Evolutionary conservation across 106 monocot genomes (phyloP), one percentile per base, ranked within the genome.

Genomic region (Alisma plantagoaquatica): DNA sequence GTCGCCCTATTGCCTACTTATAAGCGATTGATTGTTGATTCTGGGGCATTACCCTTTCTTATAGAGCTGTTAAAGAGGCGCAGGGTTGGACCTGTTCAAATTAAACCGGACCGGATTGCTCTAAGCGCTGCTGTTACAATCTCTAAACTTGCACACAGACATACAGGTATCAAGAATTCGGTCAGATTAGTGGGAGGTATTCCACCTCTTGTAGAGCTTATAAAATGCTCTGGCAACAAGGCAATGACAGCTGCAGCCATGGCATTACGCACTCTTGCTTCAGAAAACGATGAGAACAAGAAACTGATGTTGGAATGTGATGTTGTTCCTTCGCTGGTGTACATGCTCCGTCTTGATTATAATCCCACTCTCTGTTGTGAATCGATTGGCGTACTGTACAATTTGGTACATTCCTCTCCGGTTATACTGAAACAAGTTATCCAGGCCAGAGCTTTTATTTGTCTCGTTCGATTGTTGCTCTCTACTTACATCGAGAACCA

Each of bases 221-320:
- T 98, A 26, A 85, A 98, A 54, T 82, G 69, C 29, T 52, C 61
- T 11, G 90, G 90, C 74, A 60, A 74, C 18, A 98, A 98, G 76
- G 98, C 90, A 16, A 89, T 90, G 43, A 85, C 82, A 69, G 85
- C 98, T 49, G 98, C 82, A 69, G 90, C 98, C 33, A 85, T 89
- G 38, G 90, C 98, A 48, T 73, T 98, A 50, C 64, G 98, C 33
- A 98, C 98, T 18, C 55, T 98, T 23, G 98, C 98, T 70, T 98
- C 90, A 56, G 90, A 98, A 77, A 98, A 98, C 57, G 98, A 98
- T 65, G 90, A 90, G 60, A 98, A 98, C 61, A 98, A 98, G 73
- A 85, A 72, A 65, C 73, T 89, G 96, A 96, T 96, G 71, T 88
- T 96, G 31, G 81, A 85, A 22, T 96, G 96, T 57, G 77, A 53